phyloP scores from a whole-genome alignment of 495 filamentous ascomycete genomes.

The Bacidia rubella region DNA sequence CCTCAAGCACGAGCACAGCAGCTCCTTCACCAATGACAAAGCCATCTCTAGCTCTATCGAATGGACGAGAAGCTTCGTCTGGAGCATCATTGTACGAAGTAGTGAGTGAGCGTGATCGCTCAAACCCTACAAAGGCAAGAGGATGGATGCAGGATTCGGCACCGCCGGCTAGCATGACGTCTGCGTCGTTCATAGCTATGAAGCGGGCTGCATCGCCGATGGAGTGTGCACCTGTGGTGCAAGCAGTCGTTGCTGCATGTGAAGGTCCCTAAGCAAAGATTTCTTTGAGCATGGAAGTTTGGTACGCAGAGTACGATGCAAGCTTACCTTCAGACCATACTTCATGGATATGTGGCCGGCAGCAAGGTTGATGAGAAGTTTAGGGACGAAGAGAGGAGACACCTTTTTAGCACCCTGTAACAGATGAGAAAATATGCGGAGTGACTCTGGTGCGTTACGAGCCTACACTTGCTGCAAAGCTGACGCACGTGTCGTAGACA shows the following conservation, averaged over 20 bases:
- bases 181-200: conserved; percentile 78
- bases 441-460: background rate
- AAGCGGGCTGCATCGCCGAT: conserved; percentile 86
- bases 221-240: conserved; percentile 87
- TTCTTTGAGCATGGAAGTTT: no score
- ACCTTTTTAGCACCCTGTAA: conserved; percentile 77
- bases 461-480: conserved; percentile 57
- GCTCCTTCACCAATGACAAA: conserved; percentile 94
- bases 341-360: conserved; percentile 92
- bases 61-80: conserved; percentile 63
- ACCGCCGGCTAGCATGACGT: conserved; percentile 90
- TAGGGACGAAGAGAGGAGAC: conserved; percentile 82
- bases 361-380: conserved; percentile 83
- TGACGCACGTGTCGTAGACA: conserved; percentile 66
- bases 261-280: conserved; percentile 92
- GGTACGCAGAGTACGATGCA: background rate
- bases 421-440: background rate
- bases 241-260: conserved; percentile 83
- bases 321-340: conserved; percentile 65
- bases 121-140: conserved; percentile 81
- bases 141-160: conserved; percentile 95
- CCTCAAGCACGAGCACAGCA: conserved; percentile 76
- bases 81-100: conserved; percentile 70
- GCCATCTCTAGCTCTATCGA: conserved; percentile 66
- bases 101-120: conserved; percentile 70